Evolutionary conservation across 2,329 filamentous ascomycete species (phyloP).

Genomic region (Colletotrichum magnum): DNA sequence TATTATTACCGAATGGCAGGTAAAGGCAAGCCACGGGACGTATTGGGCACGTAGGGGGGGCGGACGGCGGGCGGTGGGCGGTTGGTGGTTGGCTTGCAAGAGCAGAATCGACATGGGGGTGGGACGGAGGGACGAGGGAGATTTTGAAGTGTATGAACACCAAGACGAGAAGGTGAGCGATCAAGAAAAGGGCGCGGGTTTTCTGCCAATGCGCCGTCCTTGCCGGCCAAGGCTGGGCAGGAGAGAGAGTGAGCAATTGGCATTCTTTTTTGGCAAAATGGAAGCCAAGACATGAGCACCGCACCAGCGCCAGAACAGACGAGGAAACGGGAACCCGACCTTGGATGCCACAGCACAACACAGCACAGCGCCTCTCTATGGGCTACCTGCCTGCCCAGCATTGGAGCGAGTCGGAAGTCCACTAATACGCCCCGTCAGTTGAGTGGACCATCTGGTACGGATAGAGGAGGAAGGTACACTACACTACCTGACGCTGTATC

Average conservation of each 20-base stretch:
- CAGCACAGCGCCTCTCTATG: too few relatives aligned
- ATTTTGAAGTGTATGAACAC: neutral
- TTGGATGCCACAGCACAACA: too few relatives aligned
- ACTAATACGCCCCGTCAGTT: too few relatives aligned
- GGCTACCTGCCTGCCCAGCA: too few relatives aligned
- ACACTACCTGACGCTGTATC: too few relatives aligned
- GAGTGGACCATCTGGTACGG: too few relatives aligned
- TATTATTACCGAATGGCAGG: too few relatives aligned
- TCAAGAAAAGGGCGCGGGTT: slow-evolving; percentile 10
- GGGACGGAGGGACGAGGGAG: slow-evolving; percentile 1
- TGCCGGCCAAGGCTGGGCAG: slow-evolving; percentile 40
- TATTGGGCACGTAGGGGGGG: neutral
- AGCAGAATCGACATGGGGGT: slow-evolving; percentile 11
- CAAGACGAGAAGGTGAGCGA: neutral
- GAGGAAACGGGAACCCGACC: too few relatives aligned
- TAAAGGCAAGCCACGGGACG: too few relatives aligned
- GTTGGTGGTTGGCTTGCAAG: slow-evolving; percentile 24
- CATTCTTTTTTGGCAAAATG: slow-evolving; percentile 35
- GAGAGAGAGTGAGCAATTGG: slow-evolving; percentile 25
- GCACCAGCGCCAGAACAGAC: neutral
- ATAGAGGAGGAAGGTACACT: too few relatives aligned
- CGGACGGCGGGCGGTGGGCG: neutral
- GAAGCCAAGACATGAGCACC: slow-evolving; percentile 33
- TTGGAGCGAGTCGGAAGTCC: too few relatives aligned
- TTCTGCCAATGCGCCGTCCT: slow-evolving; percentile 37